These are phyloP conservation scores for Cladosporium oxysporum DNA, from an alignment of 2,329 filamentous ascomycete genomes.

Conservation along the genomic window DNA sequence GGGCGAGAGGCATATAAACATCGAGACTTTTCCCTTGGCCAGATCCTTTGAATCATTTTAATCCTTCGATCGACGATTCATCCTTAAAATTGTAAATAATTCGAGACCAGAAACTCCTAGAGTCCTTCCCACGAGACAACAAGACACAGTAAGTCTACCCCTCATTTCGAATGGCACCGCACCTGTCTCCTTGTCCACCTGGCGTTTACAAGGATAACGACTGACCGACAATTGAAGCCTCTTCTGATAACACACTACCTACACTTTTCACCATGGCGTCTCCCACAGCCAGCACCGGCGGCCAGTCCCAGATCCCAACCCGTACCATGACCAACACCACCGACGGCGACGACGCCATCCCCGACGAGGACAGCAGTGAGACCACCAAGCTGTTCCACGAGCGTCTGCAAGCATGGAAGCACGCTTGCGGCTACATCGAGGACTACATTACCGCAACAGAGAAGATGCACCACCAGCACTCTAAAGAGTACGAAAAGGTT, in stretches of 20 bases:
- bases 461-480: slow-evolving; percentile 79
- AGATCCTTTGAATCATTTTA: background rate
- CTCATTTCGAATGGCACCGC: background rate
- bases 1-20: slow-evolving; percentile 1
- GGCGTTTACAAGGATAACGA: background rate
- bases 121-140: background rate
- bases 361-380: slow-evolving; percentile 53
- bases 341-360: slow-evolving; percentile 49
- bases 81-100: background rate
- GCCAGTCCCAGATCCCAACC: slow-evolving; percentile 31
- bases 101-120: background rate
- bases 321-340: slow-evolving; percentile 34
- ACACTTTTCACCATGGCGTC: background rate
- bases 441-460: slow-evolving; percentile 85
- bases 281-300: background rate
- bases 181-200: background rate
- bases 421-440: slow-evolving; percentile 86
- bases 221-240: background rate
- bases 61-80: background rate
- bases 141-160: slow-evolving; percentile 3
- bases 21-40: slow-evolving; percentile 1
- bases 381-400: slow-evolving; percentile 70
- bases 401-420: slow-evolving; percentile 92
- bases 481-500: slow-evolving; percentile 94
- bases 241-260: background rate